Evolutionary conservation across 78 protist genomes (phyloP).

Genomic region (Tieghemostelium lacteum): DNA sequence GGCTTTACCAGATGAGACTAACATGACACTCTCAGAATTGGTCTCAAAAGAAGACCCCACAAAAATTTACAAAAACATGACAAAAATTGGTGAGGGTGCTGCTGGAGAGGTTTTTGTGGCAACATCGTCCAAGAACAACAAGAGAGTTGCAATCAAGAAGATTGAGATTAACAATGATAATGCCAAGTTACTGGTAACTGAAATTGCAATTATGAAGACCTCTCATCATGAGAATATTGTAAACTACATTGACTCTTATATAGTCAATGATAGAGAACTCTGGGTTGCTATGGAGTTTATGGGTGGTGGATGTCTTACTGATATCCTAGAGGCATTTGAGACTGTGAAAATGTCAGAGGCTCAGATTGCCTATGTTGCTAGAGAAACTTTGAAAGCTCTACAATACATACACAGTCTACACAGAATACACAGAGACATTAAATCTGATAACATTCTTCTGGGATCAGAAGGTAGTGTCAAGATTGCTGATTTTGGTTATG

Average conservation of each 20-base stretch:
- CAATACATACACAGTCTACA: conserved; percentile 89
- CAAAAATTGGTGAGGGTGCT: conserved; percentile 88
- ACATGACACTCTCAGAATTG: conserved; percentile 50
- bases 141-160: conserved; percentile 86
- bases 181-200: conserved; percentile 79
- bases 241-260: conserved; percentile 75
- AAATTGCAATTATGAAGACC: conserved; percentile 84
- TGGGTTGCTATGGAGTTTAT: conserved; percentile 97
- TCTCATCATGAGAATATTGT: conserved; percentile 83
- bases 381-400: conserved; percentile 86
- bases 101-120: conserved; percentile 89
- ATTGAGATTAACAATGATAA: conserved; percentile 83
- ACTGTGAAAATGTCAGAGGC: conserved; percentile 83
- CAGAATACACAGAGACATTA: conserved; percentile 96
- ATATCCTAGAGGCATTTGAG: conserved; percentile 81
- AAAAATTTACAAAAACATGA: conserved; percentile 65
- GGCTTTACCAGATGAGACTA: conserved; percentile 76
- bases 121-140: conserved; percentile 66
- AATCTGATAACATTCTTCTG: conserved; percentile 94
- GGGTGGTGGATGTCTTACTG: conserved; percentile 94
- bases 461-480: conserved; percentile 88
- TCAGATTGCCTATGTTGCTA: conserved; percentile 85
- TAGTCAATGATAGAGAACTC: conserved; percentile 78
- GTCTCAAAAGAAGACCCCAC: conserved; percentile 75
- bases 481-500: conserved; percentile 96